Conservation (phyloP, 768 basidiomycete species). For the Lactifluus subvellereus region DNA sequence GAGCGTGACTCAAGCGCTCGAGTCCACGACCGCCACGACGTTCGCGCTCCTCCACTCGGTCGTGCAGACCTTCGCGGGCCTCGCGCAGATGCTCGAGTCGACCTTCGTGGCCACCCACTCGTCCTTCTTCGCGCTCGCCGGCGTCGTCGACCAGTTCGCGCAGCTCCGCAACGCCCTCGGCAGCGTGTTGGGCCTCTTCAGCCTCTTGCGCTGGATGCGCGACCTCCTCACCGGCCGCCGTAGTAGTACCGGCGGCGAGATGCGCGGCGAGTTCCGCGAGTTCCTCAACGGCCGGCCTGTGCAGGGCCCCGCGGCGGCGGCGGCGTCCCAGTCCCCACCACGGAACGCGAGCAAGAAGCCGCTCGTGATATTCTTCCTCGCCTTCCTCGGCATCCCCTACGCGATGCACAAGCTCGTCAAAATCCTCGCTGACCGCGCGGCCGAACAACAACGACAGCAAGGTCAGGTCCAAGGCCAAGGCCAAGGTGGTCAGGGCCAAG, state of each 20-base stretch:
- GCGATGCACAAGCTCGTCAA: constrained; percentile 88
- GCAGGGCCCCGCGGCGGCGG: constrained; percentile 36
- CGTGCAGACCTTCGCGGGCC: constrained; percentile 90
- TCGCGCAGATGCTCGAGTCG: constrained; percentile 95
- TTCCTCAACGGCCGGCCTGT: constrained; percentile 65
- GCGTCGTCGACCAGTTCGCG: constrained; percentile 91
- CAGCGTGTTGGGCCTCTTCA: constrained; percentile 89
- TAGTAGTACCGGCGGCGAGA: constrained; percentile 33
- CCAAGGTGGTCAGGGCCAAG: constrained; percentile 15
- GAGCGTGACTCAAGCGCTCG: constrained; percentile 83
- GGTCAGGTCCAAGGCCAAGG: constrained; percentile 24
- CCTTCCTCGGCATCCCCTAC: constrained; percentile 88
- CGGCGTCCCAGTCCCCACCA: constrained; percentile 25
- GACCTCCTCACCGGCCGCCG: constrained; percentile 49
- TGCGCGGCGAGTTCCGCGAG: constrained; percentile 67
- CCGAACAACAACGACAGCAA: constrained; percentile 40
- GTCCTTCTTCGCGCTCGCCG: constrained; percentile 93
- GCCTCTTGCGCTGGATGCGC: constrained; percentile 80
- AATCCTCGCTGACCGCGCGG: constrained; percentile 61
- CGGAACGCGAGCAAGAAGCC: constrained; percentile 84
- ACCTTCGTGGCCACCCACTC: constrained; percentile 98
- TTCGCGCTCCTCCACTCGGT: constrained; percentile 92
- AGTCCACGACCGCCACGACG: constrained; percentile 84
- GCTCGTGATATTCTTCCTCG: constrained; percentile 86
- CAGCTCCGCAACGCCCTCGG: constrained; percentile 89